Evolutionary conservation across 2,329 filamentous ascomycete genomes (phyloP).

Genomic region (Pyrenochaeta sp.): DNA sequence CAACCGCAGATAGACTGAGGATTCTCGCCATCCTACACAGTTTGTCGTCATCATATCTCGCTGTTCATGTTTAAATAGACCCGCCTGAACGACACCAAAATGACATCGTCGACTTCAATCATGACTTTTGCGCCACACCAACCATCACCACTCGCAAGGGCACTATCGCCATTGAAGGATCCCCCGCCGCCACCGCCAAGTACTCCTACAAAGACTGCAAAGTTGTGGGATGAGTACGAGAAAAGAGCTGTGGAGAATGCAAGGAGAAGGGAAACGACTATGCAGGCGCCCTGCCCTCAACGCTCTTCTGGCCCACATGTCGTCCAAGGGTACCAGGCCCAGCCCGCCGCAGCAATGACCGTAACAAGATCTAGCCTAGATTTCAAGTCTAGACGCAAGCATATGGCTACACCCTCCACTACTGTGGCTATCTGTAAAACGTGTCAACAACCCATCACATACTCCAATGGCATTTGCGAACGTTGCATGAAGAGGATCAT

Average conservation of each 20-base stretch:
- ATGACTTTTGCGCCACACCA: conserved; percentile 29
- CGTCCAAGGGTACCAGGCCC: conserved; percentile 20
- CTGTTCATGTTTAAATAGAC: conserved; percentile 4
- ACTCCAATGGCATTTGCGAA: conserved; percentile 38
- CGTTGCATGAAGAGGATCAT: conserved; percentile 40
- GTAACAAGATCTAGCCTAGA: conserved; percentile 33
- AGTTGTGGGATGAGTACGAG: conserved; percentile 47
- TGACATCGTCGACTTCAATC: conserved; percentile 22
- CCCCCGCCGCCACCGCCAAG: conserved; percentile 34
- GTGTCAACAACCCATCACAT: conserved; percentile 37
- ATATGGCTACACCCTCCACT: conserved; percentile 16
- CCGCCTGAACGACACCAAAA: conserved; percentile 5
- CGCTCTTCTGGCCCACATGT: conserved; percentile 30
- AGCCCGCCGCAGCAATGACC: conserved; percentile 6
- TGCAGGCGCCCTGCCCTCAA: conserved; percentile 19
- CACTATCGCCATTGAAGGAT: conserved; percentile 36
- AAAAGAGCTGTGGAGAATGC: conserved; percentile 40
- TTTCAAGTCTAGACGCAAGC: conserved; percentile 28
- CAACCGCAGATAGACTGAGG: conserved; percentile 20
- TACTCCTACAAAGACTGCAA: conserved; percentile 37
- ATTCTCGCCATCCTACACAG: conserved; percentile 23
- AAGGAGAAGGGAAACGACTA: conserved; percentile 33
- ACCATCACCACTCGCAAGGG: conserved; percentile 30
- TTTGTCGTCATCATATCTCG: conserved; percentile 14
- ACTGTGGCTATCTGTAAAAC: conserved; percentile 40